Base-by-base conservation (phyloP, 495 filamentous ascomycete species). In the Filosporella fistucella region DNA sequence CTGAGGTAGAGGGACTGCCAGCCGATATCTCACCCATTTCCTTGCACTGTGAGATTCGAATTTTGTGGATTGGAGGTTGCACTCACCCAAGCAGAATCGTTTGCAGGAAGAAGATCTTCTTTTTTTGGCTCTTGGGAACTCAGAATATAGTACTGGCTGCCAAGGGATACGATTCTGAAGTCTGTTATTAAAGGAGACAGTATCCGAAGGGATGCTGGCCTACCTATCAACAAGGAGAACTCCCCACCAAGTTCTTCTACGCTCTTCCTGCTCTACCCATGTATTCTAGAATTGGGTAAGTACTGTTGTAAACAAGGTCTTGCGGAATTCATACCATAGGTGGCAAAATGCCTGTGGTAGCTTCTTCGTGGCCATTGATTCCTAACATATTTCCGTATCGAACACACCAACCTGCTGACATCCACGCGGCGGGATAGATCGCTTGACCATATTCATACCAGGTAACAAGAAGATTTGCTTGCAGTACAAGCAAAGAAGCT, bases 181-280 rank as follows among this genome's bases (percentile, higher is more conserved):
- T 18, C 20, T 17, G 23, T 55, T 6, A 54, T 49, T 30, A 42
- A 13, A 22, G 12, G 3, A 10, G 3, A 36, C 1, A 9, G 6
- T 21, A 25, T 1, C 13, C 14, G 11, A 25, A 34, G 20, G 2
- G 1, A 32, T 25, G 7, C 14, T 29, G 20, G 26, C 38, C 29
- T 55, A 70, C 61, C 65, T 55, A 44, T 78, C 72, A 10, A 73
- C 60, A 12, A 77, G 55, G 33, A 74, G 62, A n/a, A 76, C 64
- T 12, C 57, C 68, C 75, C 75, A 78, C 74, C 72, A 76, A 0
- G 66, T 63, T 36, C 75, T 40, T 17, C 63, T 51, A 8, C 71
- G 52, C 51, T 80, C 75, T 51, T 80, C 74, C 8, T 61, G 55
- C 47, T 78, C 75, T 0, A 64, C 68, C 73, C 71, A 74, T 1